Percentiles rank a stretch among this genome's conserved stretches.
Conservation (phyloP, 2,329 filamentous ascomycete genomes). For the Neospermospora avenae region DNA sequence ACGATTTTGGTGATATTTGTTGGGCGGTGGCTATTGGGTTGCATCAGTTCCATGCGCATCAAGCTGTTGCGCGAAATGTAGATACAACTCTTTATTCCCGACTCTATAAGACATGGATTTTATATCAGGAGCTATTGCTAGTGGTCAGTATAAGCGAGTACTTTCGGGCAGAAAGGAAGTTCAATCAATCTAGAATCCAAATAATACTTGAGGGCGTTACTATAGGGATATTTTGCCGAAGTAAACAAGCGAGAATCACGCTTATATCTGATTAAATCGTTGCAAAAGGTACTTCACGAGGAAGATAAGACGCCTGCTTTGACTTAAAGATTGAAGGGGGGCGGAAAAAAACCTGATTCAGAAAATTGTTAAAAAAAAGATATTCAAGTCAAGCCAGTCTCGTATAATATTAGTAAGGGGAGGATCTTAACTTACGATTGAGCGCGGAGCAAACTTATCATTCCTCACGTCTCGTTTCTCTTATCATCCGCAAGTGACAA, state of each 20-base stretch:
- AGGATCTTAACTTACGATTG: neutral
- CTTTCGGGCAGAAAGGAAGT: neutral
- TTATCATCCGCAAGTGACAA: neutral
- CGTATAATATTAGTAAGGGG: neutral
- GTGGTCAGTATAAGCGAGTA: no score
- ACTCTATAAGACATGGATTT: no score
- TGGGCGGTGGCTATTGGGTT: neutral
- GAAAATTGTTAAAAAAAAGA: neutral
- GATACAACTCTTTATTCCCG: no score
- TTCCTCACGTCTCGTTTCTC: neutral
- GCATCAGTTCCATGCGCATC: no score
- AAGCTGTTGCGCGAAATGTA: no score
- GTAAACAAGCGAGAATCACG: neutral
- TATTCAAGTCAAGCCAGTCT: neutral
- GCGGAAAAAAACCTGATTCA: neutral
- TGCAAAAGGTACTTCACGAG: neutral
- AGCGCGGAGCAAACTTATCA: constrained; percentile 3
- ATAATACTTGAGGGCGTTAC: neutral
- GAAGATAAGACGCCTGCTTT: neutral
- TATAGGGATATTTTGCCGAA: neutral
- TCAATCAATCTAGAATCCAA: no score
- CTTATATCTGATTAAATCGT: neutral
- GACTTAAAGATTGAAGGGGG: neutral
- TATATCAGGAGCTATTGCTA: no score
- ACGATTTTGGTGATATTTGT: neutral